Percentiles rank a stretch among this genome's conserved stretches.
phyloP scores from a whole-genome alignment of 306 rosid genomes.

The Gleditsia sinensis region DNA sequence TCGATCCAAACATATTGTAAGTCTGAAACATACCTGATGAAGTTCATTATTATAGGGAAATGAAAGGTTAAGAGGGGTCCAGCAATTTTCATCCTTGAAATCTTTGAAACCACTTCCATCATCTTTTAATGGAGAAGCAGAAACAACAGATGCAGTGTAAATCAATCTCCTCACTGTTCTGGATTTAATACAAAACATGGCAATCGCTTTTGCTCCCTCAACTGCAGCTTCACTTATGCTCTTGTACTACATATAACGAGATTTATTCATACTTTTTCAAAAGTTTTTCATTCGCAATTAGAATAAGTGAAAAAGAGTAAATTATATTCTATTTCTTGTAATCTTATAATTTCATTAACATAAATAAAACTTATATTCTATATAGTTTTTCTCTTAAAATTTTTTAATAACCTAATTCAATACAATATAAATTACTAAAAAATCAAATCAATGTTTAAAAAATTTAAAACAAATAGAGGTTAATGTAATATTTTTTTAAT shows the following conservation, averaged over 20 bases:
- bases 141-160: slow-evolving; percentile 48
- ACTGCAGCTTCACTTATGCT: slow-evolving; percentile 45
- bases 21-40: slow-evolving; percentile 20
- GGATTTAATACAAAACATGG: slow-evolving; percentile 31
- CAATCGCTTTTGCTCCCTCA: slow-evolving; percentile 39
- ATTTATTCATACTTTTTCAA: neutral
- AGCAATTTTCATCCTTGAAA: slow-evolving; percentile 52
- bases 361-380: too few relatives aligned
- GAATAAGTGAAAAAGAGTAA: neutral
- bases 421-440: too few relatives aligned
- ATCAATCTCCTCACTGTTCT: slow-evolving; percentile 53
- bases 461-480: too few relatives aligned
- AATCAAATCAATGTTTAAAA: too few relatives aligned
- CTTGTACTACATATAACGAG: slow-evolving; percentile 27
- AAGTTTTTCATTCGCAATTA: neutral
- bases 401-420: too few relatives aligned
- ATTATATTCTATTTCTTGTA: neutral
- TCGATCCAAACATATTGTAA: too few relatives aligned
- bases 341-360: too few relatives aligned
- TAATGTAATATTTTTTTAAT: too few relatives aligned
- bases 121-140: slow-evolving; percentile 47
- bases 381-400: too few relatives aligned
- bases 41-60: neutral
- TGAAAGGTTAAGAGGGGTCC: slow-evolving; percentile 47
- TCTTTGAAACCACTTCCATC: slow-evolving; percentile 43